Percentiles rank a stretch among this genome's conserved stretches.
Evolutionary conservation across 192 early-diverging fungal genomes (phyloP).

Genomic region (Chytriomyces sp.): DNA sequence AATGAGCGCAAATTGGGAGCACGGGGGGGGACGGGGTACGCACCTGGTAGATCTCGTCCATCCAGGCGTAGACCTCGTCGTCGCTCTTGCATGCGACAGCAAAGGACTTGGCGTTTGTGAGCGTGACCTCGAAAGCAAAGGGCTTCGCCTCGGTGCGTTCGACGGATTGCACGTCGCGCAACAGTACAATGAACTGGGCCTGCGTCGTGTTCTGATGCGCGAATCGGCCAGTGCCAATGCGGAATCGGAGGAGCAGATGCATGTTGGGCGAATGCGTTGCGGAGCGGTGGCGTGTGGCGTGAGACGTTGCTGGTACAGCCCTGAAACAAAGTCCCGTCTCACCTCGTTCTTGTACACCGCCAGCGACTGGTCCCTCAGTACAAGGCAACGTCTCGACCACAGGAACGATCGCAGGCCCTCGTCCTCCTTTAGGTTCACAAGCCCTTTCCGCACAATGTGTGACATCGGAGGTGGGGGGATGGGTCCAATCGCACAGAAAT

Average conservation of each 20-base stretch:
- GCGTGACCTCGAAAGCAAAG: constrained; percentile 86
- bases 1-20: background rate
- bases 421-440: constrained; percentile 86
- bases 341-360: constrained; percentile 95
- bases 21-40: background rate
- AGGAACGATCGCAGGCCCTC: constrained; percentile 81
- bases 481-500: background rate
- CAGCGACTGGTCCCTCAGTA: constrained; percentile 84
- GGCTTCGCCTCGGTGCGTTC: constrained; percentile 84
- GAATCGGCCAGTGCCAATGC: background rate
- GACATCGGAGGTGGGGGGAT: constrained; percentile 10
- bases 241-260: no score
- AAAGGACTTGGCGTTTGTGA: constrained; percentile 89
- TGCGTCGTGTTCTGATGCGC: background rate
- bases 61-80: constrained; percentile 97
- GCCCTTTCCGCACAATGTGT: constrained; percentile 70
- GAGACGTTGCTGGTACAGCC: no score
- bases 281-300: no score
- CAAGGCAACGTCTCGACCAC: constrained; percentile 90
- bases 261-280: no score
- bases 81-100: constrained; percentile 91
- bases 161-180: constrained; percentile 88
- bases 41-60: constrained; percentile 95
- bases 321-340: background rate
- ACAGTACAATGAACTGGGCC: constrained; percentile 65